Evolutionary conservation across 805 yeast species (phyloP).

Genomic region (Saccharomycopsis fibuligera): DNA sequence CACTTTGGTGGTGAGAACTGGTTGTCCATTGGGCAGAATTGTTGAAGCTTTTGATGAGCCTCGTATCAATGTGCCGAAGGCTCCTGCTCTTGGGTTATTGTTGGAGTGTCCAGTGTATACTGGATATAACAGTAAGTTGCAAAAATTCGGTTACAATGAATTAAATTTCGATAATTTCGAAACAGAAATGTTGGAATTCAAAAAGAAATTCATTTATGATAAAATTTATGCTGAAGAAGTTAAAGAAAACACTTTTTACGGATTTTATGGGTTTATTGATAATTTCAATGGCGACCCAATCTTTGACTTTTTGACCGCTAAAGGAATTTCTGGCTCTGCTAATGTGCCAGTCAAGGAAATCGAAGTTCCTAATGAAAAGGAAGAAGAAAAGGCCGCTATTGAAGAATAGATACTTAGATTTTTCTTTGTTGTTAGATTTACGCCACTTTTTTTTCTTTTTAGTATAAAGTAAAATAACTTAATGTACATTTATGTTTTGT

Average conservation of each 20-base stretch:
- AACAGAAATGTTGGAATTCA: constrained; percentile 75
- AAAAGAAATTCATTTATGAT: constrained; percentile 82
- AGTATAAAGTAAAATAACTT: too few relatives aligned
- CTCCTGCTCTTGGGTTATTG: constrained; percentile 90
- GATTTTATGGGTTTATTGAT: constrained; percentile 88
- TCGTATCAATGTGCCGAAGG: constrained; percentile 89
- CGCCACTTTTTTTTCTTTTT: too few relatives aligned
- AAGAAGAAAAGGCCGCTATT: neutral
- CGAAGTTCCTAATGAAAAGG: constrained; percentile 1
- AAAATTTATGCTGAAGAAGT: constrained; percentile 88
- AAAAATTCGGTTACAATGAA: constrained; percentile 69
- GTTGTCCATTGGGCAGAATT: constrained; percentile 74
- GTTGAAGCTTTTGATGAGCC: constrained; percentile 66
- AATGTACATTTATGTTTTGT: too few relatives aligned
- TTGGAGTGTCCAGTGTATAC: constrained; percentile 91
- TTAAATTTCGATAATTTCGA: constrained; percentile 63
- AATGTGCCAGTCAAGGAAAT: neutral
- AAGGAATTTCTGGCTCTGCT: constrained; percentile 12
- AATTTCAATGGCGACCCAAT: constrained; percentile 62
- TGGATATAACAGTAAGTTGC: constrained; percentile 66
- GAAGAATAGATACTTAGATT: neutral
- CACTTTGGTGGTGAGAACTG: constrained; percentile 74
- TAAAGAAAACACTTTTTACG: constrained; percentile 80
- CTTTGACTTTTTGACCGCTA: constrained; percentile 40
- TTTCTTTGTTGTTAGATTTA: too few relatives aligned